These are phyloP conservation scores for Hemileccinum impolitum DNA, from an alignment of 768 basidiomycete species.

Conservation along the genomic window DNA sequence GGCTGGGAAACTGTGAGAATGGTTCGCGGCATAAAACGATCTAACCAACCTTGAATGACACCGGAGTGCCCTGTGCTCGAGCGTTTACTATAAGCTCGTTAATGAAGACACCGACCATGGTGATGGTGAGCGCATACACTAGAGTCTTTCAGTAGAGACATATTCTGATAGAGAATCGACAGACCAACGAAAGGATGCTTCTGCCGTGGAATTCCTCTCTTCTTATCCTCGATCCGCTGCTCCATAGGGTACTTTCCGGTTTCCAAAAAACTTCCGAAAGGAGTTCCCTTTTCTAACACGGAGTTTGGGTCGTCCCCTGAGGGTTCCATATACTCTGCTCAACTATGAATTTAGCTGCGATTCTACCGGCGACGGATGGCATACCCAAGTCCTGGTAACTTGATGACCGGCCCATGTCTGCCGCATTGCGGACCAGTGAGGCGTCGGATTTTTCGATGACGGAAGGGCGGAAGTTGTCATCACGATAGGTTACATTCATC, in stretches of 20 bases:
- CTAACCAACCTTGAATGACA: conserved; percentile 73
- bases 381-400: conserved; percentile 56
- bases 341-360: conserved; percentile 1
- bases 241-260: conserved; percentile 58
- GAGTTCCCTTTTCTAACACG: conserved; percentile 38
- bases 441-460: conserved; percentile 23
- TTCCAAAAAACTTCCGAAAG: conserved; percentile 43
- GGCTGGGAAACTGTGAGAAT: conserved; percentile 45
- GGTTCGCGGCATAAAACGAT: neutral
- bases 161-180: conserved; percentile 16
- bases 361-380: neutral
- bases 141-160: conserved; percentile 6
- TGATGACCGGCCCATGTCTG: conserved; percentile 37
- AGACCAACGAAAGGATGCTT: conserved; percentile 72
- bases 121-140: conserved; percentile 63
- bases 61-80: conserved; percentile 72
- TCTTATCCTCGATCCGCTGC: conserved; percentile 87
- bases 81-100: conserved; percentile 79
- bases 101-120: conserved; percentile 76
- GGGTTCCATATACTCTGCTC: conserved; percentile 65
- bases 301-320: conserved; percentile 23
- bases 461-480: conserved; percentile 20
- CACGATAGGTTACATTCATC: conserved; percentile 19
- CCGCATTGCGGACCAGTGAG: conserved; percentile 47
- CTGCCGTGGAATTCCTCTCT: conserved; percentile 80